Conservation (phyloP, 208 protist species). For the Trypanosoma brucei region DNA sequence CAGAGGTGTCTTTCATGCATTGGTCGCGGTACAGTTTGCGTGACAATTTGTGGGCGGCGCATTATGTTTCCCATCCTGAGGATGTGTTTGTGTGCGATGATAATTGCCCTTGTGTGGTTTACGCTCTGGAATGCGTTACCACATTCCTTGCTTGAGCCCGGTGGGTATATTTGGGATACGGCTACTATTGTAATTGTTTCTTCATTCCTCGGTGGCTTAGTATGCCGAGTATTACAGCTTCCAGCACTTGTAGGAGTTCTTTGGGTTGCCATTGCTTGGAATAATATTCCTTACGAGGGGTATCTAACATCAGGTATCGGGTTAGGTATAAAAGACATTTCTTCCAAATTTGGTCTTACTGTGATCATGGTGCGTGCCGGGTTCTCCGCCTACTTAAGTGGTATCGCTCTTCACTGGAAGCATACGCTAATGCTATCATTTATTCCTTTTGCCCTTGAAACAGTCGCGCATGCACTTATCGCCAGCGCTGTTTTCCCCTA, state of each 20-base stretch:
- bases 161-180: conserved; percentile 77
- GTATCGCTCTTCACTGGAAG: conserved; percentile 67
- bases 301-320: conserved; percentile 64
- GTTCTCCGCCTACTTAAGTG: conserved; percentile 61
- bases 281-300: conserved; percentile 61
- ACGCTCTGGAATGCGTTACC: conserved; percentile 65
- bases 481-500: conserved; percentile 69
- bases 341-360: conserved; percentile 61
- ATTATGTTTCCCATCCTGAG: conserved; percentile 48
- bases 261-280: conserved; percentile 79
- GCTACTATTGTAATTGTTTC: conserved; percentile 55
- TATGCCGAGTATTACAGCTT: conserved; percentile 72
- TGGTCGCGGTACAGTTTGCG: conserved; percentile 35
- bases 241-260: conserved; percentile 75
- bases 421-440: conserved; percentile 56
- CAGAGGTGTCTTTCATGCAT: conserved; percentile 42
- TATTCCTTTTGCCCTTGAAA: conserved; percentile 62
- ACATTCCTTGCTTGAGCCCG: conserved; percentile 46
- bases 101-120: conserved; percentile 67
- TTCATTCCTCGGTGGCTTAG: conserved; percentile 50
- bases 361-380: conserved; percentile 72
- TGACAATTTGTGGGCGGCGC: conserved; percentile 48
- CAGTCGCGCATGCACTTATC: conserved; percentile 62
- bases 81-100: conserved; percentile 52
- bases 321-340: conserved; percentile 46